These are phyloP conservation scores for Candida nonsorbophila DNA, from an alignment of 805 yeast genomes.

Conservation along the genomic window DNA sequence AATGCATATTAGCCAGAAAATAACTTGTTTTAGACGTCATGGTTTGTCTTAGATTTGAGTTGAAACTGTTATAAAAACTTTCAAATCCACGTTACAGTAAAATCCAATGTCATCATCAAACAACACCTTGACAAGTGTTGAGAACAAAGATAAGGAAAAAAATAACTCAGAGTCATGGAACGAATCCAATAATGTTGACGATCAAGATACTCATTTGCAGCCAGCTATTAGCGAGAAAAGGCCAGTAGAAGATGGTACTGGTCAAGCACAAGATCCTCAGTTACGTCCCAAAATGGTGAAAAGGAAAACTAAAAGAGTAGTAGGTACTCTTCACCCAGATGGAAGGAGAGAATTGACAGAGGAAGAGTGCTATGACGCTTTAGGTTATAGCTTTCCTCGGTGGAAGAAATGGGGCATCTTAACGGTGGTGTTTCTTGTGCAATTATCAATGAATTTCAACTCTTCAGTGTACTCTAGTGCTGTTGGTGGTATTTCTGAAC, in stretches of 20 bases:
- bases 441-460: conserved; percentile 38
- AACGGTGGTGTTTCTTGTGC: conserved; percentile 31
- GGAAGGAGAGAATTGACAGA: conserved; percentile 24
- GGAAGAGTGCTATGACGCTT: conserved; percentile 27
- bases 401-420: conserved; percentile 30
- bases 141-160: conserved; percentile 4
- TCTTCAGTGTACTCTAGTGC: conserved; percentile 27
- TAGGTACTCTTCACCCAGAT: conserved; percentile 17
- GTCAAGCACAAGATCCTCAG: background rate
- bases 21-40: too few species aligned
- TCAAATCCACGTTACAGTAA: too few species aligned
- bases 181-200: background rate
- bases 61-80: too few species aligned
- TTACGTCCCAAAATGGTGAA: conserved; percentile 1
- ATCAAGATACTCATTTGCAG: background rate
- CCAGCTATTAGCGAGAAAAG: too few species aligned
- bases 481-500: conserved; percentile 15
- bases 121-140: conserved; percentile 6
- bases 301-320: conserved; percentile 6
- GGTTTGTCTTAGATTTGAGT: too few species aligned
- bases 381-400: conserved; percentile 27
- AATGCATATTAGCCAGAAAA: too few species aligned
- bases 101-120: too few species aligned
- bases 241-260: background rate
- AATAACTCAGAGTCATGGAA: background rate